Conservation (phyloP, 2,329 filamentous ascomycete species). For the Gliomastix tumulicola region DNA sequence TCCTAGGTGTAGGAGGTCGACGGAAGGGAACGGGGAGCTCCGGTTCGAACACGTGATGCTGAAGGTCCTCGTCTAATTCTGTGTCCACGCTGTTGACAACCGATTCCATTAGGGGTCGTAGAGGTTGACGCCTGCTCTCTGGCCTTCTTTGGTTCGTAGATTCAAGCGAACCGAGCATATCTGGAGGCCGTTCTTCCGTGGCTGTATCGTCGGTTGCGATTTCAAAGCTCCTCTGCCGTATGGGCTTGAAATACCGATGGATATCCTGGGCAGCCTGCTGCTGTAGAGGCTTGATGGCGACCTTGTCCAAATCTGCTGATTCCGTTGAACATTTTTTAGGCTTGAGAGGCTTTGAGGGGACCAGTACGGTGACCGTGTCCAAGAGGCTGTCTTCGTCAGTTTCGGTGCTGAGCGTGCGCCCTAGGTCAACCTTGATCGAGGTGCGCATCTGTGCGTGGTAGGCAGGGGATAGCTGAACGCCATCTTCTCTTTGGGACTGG, state of each 20-base stretch:
- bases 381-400: constrained; percentile 16
- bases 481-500: no score
- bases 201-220: constrained; percentile 5
- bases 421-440: constrained; percentile 20
- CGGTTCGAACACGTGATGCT: no score
- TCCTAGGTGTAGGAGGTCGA: no score
- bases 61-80: no score
- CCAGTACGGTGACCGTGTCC: constrained; percentile 14
- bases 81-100: no score
- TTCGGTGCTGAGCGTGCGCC: constrained; percentile 18
- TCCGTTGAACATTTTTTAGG: not conserved
- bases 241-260: constrained; percentile 1
- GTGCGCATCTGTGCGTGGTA: no score
- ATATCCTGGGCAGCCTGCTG: not conserved
- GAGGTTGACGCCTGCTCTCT: no score
- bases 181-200: not conserved
- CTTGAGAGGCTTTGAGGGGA: constrained; percentile 9
- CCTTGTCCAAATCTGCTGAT: not conserved
- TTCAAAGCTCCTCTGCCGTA: not conserved
- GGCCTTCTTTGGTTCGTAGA: no score
- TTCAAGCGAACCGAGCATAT: no score
- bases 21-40: no score
- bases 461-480: no score
- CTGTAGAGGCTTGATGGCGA: not conserved
- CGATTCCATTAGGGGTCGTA: no score